Conservation (phyloP, 106 monocot genomes). For the Dioscorea dumetorum region DNA sequence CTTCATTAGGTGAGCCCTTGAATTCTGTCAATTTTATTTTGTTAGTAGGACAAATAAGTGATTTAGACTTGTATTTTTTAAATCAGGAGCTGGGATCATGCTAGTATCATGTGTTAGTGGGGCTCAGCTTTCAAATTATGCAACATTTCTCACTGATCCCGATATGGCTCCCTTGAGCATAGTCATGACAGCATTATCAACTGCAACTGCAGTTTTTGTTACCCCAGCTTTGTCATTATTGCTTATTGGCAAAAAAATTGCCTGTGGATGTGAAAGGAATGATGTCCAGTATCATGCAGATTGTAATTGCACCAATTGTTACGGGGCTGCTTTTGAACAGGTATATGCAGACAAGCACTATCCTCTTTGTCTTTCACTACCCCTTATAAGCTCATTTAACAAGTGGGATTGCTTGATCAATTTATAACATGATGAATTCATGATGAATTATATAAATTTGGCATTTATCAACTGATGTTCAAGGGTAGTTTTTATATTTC, state of each 20-base stretch:
- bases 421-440: too few species aligned
- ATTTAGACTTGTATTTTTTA: slow-evolving; percentile 2
- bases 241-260: slow-evolving; percentile 91
- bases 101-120: slow-evolving; percentile 95
- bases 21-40: slow-evolving; percentile 1
- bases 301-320: slow-evolving; percentile 90
- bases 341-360: slow-evolving; percentile 14
- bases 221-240: slow-evolving; percentile 84
- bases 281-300: slow-evolving; percentile 97
- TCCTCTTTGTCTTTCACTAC: too few species aligned
- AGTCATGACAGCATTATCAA: slow-evolving; percentile 97
- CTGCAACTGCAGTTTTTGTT: slow-evolving; percentile 85
- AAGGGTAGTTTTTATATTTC: too few species aligned
- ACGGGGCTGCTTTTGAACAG: slow-evolving; percentile 85
- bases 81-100: slow-evolving; percentile 95
- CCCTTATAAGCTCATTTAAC: too few species aligned
- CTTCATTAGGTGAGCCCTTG: slow-evolving; percentile 63
- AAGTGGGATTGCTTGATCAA: too few species aligned
- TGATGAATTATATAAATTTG: too few species aligned
- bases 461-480: too few species aligned
- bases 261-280: slow-evolving; percentile 98
- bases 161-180: slow-evolving; percentile 96
- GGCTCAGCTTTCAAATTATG: slow-evolving; percentile 97
- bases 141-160: slow-evolving; percentile 95
- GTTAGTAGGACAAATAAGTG: not conserved